Evolutionary conservation across 371 early-diverging fungal genomes (phyloP), one percentile per base, ranked within the genome.

Genomic region (Cladochytrium tenue): DNA sequence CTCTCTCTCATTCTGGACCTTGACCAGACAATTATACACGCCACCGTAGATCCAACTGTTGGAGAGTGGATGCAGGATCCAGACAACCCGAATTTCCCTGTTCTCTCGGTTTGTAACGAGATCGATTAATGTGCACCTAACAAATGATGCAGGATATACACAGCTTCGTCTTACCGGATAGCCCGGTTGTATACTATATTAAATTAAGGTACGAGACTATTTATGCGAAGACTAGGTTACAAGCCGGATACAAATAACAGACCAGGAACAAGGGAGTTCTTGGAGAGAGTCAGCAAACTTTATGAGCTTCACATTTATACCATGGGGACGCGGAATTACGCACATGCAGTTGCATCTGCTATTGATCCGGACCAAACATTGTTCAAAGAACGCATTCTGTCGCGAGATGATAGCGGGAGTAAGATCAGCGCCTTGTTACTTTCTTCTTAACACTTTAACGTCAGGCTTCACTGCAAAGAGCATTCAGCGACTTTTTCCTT

Each of bases 261-360:
- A 33, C 97, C 97, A 0, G 87, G 89, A 10, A 82, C 97, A 15
- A 75, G 80, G 7, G 81, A 89, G 51, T 97, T 99, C 71, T 76
- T 99, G 32, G 73, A 84, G 55, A 70, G 80, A 52, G 73, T 95
- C 1, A 77, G 85, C 13, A 58, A 75, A 27, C 71, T 88, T 3
- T 98, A 90, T 75, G 99, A 99, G 74, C 80, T 99, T 62, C 99
- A 99, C 76, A 94, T 99, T 60, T 99, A 99, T 75, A 99, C 99
- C 2, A 97, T 99, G 98, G 99, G 99, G 17, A 93, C 95, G 2
- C 84, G 96, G 23, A 83, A 85, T 58, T 99, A 99, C 80, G 99
- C 98, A 31, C 81, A 89, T 32, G 90, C 90, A 2, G 94, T 99
- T 2, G 92, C 93, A 0, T 81, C 83, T 15, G 85, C 91, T 10